A percentile compares a stretch with the other conserved stretches of the same genome.
These are phyloP conservation scores for Pseudognaphalium luteoalbum DNA, from an alignment of 129 eudicot genomes.

Conservation along the genomic window DNA sequence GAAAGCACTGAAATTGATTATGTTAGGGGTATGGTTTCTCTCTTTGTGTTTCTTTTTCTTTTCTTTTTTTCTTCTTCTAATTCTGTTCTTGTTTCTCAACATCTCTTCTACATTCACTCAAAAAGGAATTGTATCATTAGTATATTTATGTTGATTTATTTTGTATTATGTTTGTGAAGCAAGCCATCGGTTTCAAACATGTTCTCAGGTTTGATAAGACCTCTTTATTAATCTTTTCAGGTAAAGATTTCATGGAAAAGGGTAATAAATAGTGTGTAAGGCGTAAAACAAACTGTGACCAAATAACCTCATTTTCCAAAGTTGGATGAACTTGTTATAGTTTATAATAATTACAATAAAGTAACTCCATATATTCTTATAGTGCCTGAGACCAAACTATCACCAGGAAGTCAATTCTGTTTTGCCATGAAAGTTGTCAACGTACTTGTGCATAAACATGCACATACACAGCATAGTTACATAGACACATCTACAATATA, in stretches of 20 bases:
- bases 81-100: not conserved
- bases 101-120: not conserved
- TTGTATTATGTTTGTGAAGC: conserved; percentile 13
- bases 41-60: not conserved
- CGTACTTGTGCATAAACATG: too few relatives aligned
- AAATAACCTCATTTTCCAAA: not conserved
- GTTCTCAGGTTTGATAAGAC: not conserved
- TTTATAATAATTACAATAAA: not conserved
- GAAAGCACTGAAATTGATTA: conserved; percentile 73
- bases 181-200: not conserved
- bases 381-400: not conserved
- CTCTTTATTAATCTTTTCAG: not conserved
- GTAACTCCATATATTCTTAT: not conserved
- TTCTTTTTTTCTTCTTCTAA: not conserved
- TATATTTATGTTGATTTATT: not conserved
- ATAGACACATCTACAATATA: not conserved
- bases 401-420: not conserved
- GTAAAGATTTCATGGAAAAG: not conserved
- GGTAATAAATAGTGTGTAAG: not conserved
- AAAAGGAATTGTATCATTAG: not conserved
- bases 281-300: not conserved
- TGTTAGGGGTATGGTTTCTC: conserved; percentile 66
- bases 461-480: not conserved
- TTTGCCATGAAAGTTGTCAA: too few relatives aligned
- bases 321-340: not conserved